These are phyloP conservation scores for Rhynchosporium graminicola DNA, from an alignment of 2,329 filamentous ascomycete species.

Conservation along the genomic window DNA sequence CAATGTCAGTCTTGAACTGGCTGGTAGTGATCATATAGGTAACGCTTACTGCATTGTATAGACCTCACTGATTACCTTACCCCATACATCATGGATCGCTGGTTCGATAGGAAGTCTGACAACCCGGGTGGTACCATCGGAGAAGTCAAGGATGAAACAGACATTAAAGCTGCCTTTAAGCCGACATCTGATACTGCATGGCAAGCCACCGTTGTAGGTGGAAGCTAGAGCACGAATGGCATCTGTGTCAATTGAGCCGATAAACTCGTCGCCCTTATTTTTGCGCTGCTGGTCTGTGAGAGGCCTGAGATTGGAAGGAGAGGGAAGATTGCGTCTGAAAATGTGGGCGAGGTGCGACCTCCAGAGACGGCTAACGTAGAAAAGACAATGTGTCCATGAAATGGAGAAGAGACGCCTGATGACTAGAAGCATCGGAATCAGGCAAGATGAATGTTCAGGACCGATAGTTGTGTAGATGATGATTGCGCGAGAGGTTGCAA, in stretches of 20 bases:
- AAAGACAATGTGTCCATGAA: background rate
- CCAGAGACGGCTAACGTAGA: background rate
- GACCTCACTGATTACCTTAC: slow-evolving; percentile 6
- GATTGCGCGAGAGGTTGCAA: background rate
- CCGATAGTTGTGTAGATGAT: background rate
- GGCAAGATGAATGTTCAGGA: background rate
- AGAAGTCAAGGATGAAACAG: slow-evolving; percentile 8
- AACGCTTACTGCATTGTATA: slow-evolving; percentile 1
- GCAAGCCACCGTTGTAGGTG: background rate
- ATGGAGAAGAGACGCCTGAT: background rate
- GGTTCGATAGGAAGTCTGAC: slow-evolving; percentile 2
- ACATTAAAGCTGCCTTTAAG: slow-evolving; percentile 8
- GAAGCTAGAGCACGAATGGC: slow-evolving; percentile 3
- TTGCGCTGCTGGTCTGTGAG: slow-evolving; percentile 8
- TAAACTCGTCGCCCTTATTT: slow-evolving; percentile 3
- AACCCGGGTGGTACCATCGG: slow-evolving; percentile 3
- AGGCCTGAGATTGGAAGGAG: slow-evolving; percentile 8
- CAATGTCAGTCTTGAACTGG: background rate
- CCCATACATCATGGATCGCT: slow-evolving; percentile 4
- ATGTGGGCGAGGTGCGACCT: slow-evolving; percentile 1
- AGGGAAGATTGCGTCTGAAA: slow-evolving; percentile 3
- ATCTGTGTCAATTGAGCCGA: slow-evolving; percentile 5
- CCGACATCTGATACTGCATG: slow-evolving; percentile 1
- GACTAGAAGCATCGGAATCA: slow-evolving; percentile 3
- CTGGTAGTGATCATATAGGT: background rate